phyloP scores from a whole-genome alignment of 2,329 filamentous ascomycete species.

The Ophiocordyceps camponoti-rufipedis region DNA sequence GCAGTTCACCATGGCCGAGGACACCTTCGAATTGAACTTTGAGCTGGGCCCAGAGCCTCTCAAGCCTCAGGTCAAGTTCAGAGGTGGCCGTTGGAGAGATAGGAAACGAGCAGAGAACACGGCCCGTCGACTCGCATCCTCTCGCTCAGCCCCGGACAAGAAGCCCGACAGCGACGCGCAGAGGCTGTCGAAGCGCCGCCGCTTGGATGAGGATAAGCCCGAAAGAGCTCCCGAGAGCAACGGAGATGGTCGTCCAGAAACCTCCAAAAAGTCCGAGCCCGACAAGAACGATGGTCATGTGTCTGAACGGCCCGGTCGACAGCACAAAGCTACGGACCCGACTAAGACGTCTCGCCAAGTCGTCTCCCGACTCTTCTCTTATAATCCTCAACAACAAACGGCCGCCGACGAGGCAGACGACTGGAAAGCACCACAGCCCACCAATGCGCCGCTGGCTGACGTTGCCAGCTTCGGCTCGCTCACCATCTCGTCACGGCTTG shows the following conservation, averaged over 20 bases:
- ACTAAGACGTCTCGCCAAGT: slow-evolving; percentile 31
- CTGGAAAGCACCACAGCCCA: slow-evolving; percentile 48
- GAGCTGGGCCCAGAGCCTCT: slow-evolving; percentile 52
- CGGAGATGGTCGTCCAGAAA: neutral
- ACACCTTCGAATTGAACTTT: slow-evolving; percentile 91
- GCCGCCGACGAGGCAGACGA: slow-evolving; percentile 30
- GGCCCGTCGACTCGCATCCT: slow-evolving; percentile 10
- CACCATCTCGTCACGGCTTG: slow-evolving; percentile 63
- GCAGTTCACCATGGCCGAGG: slow-evolving; percentile 57
- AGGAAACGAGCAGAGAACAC: slow-evolving; percentile 46
- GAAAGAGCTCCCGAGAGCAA: slow-evolving; percentile 1
- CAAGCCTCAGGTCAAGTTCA: slow-evolving; percentile 47
- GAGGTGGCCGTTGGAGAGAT: slow-evolving; percentile 87
- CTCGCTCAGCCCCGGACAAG: slow-evolving; percentile 6
- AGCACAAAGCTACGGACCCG: slow-evolving; percentile 6
- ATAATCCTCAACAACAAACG: slow-evolving; percentile 60
- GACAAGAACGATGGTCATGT: slow-evolving; percentile 3
- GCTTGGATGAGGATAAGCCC: slow-evolving; percentile 12
- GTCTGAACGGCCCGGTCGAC: slow-evolving; percentile 4
- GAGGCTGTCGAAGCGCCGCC: slow-evolving; percentile 27
- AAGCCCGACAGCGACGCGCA: slow-evolving; percentile 11
- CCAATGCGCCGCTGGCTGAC: slow-evolving; percentile 75
- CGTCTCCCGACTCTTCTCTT: slow-evolving; percentile 83
- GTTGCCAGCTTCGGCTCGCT: slow-evolving; percentile 77
- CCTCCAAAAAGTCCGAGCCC: neutral